Conservation (phyloP, 2,329 filamentous ascomycete species). For the Arthroderma uncinatum region DNA sequence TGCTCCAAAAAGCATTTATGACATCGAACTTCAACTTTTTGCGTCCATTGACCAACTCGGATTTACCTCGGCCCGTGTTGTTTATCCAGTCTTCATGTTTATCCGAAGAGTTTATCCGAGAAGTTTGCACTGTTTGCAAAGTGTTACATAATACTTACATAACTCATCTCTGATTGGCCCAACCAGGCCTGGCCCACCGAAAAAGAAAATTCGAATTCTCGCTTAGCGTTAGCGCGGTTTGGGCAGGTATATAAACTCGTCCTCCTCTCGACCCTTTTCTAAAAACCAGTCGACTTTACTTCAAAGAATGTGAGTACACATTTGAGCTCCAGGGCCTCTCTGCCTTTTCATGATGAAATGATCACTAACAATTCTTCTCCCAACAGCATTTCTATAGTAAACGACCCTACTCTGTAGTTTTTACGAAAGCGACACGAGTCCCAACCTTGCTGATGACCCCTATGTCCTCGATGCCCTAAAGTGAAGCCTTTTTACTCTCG, state of each 20-base stretch:
- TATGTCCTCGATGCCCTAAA: conserved; percentile 79
- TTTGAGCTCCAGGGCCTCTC: not conserved
- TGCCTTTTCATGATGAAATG: not conserved
- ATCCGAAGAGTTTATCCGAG: not conserved
- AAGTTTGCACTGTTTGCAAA: not conserved
- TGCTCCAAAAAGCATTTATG: not conserved
- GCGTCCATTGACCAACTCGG: not conserved
- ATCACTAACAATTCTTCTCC: conserved; percentile 11
- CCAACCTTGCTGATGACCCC: conserved; percentile 86
- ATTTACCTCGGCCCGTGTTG: not conserved
- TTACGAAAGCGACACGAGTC: conserved; percentile 78
- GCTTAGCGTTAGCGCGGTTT: conserved; percentile 6
- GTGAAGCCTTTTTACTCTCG: conserved; percentile 58
- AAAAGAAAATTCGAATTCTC: conserved; percentile 3
- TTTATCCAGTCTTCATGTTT: not conserved
- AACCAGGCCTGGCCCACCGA: not conserved
- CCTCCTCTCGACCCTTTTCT: conserved; percentile 6
- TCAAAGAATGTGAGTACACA: conserved; percentile 15
- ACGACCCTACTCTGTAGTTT: conserved; percentile 82
- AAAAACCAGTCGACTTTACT: conserved; percentile 15
- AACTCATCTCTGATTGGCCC: not conserved
- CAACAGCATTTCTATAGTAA: conserved; percentile 83
- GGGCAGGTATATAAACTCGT: conserved; percentile 3
- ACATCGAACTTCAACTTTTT: not conserved
- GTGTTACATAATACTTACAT: not conserved